Percentiles rank a stretch among this genome's conserved stretches.
Conservation (phyloP, 768 basidiomycete genomes). For the Russula virescens region DNA sequence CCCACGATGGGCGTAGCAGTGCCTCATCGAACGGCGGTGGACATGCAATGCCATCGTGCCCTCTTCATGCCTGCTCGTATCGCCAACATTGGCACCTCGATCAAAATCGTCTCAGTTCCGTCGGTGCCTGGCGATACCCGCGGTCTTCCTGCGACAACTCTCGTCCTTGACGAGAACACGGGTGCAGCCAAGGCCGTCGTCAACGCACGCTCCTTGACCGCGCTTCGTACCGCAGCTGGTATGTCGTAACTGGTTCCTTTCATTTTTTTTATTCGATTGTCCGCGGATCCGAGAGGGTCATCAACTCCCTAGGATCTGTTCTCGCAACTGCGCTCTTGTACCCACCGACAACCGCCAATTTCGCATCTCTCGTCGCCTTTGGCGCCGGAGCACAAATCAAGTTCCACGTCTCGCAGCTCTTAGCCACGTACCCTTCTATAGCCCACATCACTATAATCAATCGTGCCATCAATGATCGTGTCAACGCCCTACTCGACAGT, state of each 20-base stretch:
- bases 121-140: conserved; percentile 32
- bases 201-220: conserved; percentile 73
- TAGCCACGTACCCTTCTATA: conserved; percentile 53
- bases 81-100: conserved; percentile 45
- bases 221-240: conserved; percentile 81
- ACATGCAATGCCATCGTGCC: conserved; percentile 48
- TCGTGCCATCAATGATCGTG: conserved; percentile 48
- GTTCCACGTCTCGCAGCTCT: conserved; percentile 57
- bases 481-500: conserved; percentile 33
- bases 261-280: not conserved
- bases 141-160: conserved; percentile 73
- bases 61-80: conserved; percentile 84
- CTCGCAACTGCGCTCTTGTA: conserved; percentile 56
- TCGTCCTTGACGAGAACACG: conserved; percentile 65
- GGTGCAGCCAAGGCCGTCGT: conserved; percentile 70
- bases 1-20: not conserved
- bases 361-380: conserved; percentile 51
- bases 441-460: conserved; percentile 54
- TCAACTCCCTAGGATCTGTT: conserved; percentile 50
- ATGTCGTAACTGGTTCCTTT: conserved; percentile 20
- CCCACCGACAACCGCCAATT: conserved; percentile 29
- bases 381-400: conserved; percentile 70
- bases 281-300: not conserved
- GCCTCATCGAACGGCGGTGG: conserved; percentile 58
- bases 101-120: conserved; percentile 83